Evolutionary conservation across 1,284 basidiomycete species (phyloP), one percentile per base, ranked within the genome.

Genomic region (Tylopilus microsporus): DNA sequence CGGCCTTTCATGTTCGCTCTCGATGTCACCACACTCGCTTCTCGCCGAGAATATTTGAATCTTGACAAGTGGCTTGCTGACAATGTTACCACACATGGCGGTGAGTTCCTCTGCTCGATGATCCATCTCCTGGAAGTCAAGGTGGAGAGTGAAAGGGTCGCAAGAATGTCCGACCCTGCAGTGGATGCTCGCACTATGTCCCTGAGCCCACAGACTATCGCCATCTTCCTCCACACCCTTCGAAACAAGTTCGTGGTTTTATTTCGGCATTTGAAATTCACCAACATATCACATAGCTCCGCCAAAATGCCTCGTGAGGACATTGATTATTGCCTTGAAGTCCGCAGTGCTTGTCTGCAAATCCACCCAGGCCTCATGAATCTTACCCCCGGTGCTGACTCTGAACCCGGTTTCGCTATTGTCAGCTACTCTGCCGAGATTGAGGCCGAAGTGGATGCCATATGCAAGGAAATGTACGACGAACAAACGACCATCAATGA

Each of bases 391-490:
- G 87, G 87, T 32, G 84, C 87, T 45, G 93, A 97, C 63, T 81
- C 84, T 45, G 96, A 99, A 71, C 94, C 95, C 32, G 96, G 96
- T 25, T 89, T 98, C 70, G 80, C 86, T 13, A 94, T 98, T 34
- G 87, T 95, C 70, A 89, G 80, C 57, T 99, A 98, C 75, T 80
- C 89, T 19, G 76, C 89, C 55, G 93, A 98, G 63, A 91, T 98
- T 57, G 94, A 97, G 72, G 79, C 85, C 16, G 94, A 98, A 75
- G 94, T 96, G 58, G 96, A 99, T 68, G 82, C 86, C 49, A 94
- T 97, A 74, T 99, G 97, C 80, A 94, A 94, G 73, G 88, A 94
- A 74, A 98, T 99, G 95, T 99, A 99, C 75, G 91, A 94, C 72
- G 91, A 94, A 71, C 85, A 91, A 66, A 91, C 94, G 59, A 86